Evolutionary conservation across 768 basidiomycete genomes (phyloP).

Genomic region (Phallus indusiatus): DNA sequence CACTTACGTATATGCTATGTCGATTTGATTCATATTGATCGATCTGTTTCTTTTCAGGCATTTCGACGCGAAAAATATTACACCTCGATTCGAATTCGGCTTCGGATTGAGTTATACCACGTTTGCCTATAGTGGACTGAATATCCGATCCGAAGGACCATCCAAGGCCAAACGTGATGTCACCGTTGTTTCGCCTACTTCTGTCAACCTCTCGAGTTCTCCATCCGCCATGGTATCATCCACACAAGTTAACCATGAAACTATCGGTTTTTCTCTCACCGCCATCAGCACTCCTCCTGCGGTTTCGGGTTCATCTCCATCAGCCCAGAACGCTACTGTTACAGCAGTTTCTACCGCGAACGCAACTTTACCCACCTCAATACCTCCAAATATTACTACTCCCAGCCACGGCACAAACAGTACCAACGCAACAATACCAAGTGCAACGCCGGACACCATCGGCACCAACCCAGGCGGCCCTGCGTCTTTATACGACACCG

Average conservation of each 20-base stretch:
- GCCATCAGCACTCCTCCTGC: background rate
- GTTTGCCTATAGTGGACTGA: slow-evolving; percentile 60
- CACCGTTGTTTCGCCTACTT: background rate
- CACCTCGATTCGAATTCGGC: slow-evolving; percentile 60
- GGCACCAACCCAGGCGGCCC: slow-evolving; percentile 4
- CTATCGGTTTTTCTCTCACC: background rate
- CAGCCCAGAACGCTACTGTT: background rate
- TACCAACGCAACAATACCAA: background rate
- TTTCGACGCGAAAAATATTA: slow-evolving; percentile 51
- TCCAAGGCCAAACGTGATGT: slow-evolving; percentile 9
- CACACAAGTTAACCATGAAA: slow-evolving; percentile 23
- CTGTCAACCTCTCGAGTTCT: background rate
- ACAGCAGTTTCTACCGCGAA: slow-evolving; percentile 20
- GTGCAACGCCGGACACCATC: background rate
- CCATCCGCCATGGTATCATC: background rate
- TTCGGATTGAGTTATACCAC: slow-evolving; percentile 82
- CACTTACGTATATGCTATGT: background rate
- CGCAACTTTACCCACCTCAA: slow-evolving; percentile 58
- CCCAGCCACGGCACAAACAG: background rate
- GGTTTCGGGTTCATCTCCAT: background rate
- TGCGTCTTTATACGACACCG: slow-evolving; percentile 57
- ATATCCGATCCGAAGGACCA: slow-evolving; percentile 27
- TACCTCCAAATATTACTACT: slow-evolving; percentile 19
- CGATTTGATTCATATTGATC: slow-evolving; percentile 18
- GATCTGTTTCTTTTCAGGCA: slow-evolving; percentile 37